Conservation (phyloP, 2,329 filamentous ascomycete species). For the Colletotrichum higginsianum region DNA sequence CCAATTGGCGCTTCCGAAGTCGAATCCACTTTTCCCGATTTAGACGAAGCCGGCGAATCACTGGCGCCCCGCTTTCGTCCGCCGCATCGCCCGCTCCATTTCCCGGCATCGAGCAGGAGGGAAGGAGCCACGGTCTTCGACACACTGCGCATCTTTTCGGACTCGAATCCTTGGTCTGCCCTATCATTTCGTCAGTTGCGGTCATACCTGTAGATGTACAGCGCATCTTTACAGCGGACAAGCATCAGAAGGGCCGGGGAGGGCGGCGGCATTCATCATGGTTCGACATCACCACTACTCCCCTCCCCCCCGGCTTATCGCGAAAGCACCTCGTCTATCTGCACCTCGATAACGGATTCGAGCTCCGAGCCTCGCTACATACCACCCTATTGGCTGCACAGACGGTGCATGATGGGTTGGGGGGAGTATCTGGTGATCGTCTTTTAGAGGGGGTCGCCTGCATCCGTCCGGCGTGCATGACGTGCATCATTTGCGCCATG, state of each 20-base stretch:
- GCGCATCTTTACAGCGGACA: not conserved
- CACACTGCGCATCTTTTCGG: not conserved
- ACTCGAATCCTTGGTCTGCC: not conserved
- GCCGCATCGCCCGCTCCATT: conserved; percentile 30
- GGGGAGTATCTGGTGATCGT: conserved; percentile 43
- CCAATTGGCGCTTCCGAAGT: conserved; percentile 51
- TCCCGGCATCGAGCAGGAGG: conserved; percentile 17
- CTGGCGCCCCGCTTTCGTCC: conserved; percentile 28
- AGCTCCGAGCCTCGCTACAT: conserved; percentile 1
- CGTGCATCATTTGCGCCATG: conserved; percentile 43
- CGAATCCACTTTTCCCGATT: conserved; percentile 37
- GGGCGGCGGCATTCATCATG: too few relatives aligned
- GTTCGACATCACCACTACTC: too few relatives aligned
- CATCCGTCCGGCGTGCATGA: conserved; percentile 40
- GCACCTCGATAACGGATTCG: conserved; percentile 29
- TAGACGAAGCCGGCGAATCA: conserved; percentile 21
- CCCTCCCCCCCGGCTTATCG: conserved; percentile 1
- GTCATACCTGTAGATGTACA: not conserved
- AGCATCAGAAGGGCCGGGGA: not conserved
- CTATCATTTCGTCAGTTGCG: not conserved
- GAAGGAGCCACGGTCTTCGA: conserved; percentile 27
- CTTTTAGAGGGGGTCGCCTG: conserved; percentile 30
- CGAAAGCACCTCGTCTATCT: conserved; percentile 9
- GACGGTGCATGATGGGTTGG: conserved; percentile 38
- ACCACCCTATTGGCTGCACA: conserved; percentile 20